phyloP scores from a whole-genome alignment of 108 stramenopile species.

The Stephanodiscus minutulus region DNA sequence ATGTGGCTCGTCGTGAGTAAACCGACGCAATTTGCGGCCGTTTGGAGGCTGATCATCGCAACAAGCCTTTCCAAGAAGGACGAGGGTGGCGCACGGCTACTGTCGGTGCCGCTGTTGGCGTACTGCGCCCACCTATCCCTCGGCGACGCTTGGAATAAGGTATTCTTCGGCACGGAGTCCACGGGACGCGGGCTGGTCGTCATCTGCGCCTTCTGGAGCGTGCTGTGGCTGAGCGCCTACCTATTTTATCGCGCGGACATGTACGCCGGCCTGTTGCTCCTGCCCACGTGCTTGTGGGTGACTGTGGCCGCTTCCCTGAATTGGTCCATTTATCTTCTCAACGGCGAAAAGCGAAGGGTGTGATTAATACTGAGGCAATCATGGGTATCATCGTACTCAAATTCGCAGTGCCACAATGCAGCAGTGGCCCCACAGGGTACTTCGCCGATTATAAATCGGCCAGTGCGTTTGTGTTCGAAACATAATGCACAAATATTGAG shows the following conservation, averaged over 20 bases:
- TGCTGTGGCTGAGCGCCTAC: slow-evolving; percentile 50
- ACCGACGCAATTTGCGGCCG: slow-evolving; percentile 68
- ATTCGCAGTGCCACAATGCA: no score
- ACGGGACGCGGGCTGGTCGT: slow-evolving; percentile 57
- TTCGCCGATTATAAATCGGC: no score
- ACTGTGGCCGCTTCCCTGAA: slow-evolving; percentile 67
- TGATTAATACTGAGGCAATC: neutral
- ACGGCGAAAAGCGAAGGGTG: slow-evolving; percentile 20
- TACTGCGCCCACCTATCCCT: slow-evolving; percentile 64
- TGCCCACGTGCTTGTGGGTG: slow-evolving; percentile 75
- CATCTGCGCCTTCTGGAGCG: slow-evolving; percentile 57
- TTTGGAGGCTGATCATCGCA: slow-evolving; percentile 32
- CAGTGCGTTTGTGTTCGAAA: no score
- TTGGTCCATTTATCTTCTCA: slow-evolving; percentile 58
- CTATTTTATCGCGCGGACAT: slow-evolving; percentile 56
- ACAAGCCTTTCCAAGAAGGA: neutral
- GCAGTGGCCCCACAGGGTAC: no score
- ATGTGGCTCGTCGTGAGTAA: slow-evolving; percentile 82
- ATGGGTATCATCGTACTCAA: no score
- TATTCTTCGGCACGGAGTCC: slow-evolving; percentile 75
- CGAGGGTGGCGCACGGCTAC: neutral
- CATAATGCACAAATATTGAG: no score
- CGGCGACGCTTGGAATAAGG: slow-evolving; percentile 74
- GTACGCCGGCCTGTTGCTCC: slow-evolving; percentile 56
- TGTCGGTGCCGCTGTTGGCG: slow-evolving; percentile 30